Evolutionary conservation across 2,329 filamentous ascomycete species (phyloP).

Genomic region (Fusarium sp.): DNA sequence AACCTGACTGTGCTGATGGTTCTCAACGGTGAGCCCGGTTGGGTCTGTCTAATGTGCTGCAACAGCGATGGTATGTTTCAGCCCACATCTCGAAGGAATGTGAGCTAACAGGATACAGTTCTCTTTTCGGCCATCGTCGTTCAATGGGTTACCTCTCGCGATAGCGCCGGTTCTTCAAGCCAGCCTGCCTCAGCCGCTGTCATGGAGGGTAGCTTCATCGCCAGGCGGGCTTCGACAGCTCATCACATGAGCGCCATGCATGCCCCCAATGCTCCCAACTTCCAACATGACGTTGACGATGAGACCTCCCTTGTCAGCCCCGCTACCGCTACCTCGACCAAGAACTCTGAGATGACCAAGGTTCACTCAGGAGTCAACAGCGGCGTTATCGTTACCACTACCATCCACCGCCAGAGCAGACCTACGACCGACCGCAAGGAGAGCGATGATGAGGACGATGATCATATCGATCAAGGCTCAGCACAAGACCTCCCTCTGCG

Average conservation of each 20-base stretch:
- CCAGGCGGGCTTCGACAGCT: conserved; percentile 21
- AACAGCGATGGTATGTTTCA: conserved; percentile 70
- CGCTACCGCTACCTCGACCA: conserved; percentile 38
- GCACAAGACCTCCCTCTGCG: conserved; percentile 29
- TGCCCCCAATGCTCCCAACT: conserved; percentile 25
- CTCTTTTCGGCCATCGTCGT: conserved; percentile 73
- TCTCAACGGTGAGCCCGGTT: conserved; percentile 73
- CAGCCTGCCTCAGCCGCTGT: conserved; percentile 29
- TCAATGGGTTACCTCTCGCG: conserved; percentile 70
- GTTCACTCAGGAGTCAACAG: conserved; percentile 34
- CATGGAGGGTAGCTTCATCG: conserved; percentile 27
- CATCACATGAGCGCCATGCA: conserved; percentile 20
- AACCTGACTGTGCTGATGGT: conserved; percentile 73
- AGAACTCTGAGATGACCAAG: conserved; percentile 42
- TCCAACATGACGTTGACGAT: conserved; percentile 42
- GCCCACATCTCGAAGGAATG: neutral
- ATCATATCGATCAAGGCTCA: conserved; percentile 25
- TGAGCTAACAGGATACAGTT: conserved; percentile 56
- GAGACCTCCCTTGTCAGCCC: conserved; percentile 49
- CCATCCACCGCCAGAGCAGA: conserved; percentile 55
- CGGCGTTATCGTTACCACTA: conserved; percentile 57
- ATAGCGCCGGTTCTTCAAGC: conserved; percentile 57
- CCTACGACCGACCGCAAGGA: conserved; percentile 32
- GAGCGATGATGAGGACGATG: conserved; percentile 20
- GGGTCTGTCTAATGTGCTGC: conserved; percentile 77